Base-by-base conservation (phyloP, 495 filamentous ascomycete genomes). In the Zalerion maritima region DNA sequence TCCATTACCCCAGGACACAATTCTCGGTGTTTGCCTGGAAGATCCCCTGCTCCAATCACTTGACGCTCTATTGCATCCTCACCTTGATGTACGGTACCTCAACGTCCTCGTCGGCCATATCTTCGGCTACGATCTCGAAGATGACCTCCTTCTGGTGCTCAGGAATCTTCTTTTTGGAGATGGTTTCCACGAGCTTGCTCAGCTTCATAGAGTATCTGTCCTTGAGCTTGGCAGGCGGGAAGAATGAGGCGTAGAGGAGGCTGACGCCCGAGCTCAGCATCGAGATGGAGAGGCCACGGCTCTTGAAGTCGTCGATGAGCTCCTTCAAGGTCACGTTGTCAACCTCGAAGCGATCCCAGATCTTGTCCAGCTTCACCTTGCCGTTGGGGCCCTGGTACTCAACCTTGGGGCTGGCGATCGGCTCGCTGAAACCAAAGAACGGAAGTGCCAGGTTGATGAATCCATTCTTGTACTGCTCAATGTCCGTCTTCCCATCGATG, bases 381-480 rank as follows among this genome's bases (percentile, higher is more conserved):
- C 73, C 76, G 18, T 75, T 62, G 21, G 71, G 55, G 30, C 84
- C 73, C 44, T 60, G 46, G 54, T 96, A 99, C 45, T 71, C 81
- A 40, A 83, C 82, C 62, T 96, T 94, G 12, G 83, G 82, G 40
- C 81, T 91, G 12, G 72, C 69, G 41, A 99, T 82, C 7, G 89
- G 89, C 55, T 99, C 89, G 52, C 83, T 91, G 69, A 96, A 99
- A 12, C 86, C 87, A 37, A 96, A 85, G 68, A 96, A 94, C 5
- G 89, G 89, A 26, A 99, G 68, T 4, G 91, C 91, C 34, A 99
- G 63, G 60, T 99, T 99, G 51, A 96, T 59, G 50, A 99, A 99
- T 14, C 91, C 91, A 54, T 99, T 99, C 69, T 96, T 96, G 69
- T 87, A 99, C 43, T 94, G 81, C 54, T 94, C 87, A 41, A 94